Conservation (phyloP, 2,329 filamentous ascomycete genomes). For the Purpureocillium lavendulum region DNA sequence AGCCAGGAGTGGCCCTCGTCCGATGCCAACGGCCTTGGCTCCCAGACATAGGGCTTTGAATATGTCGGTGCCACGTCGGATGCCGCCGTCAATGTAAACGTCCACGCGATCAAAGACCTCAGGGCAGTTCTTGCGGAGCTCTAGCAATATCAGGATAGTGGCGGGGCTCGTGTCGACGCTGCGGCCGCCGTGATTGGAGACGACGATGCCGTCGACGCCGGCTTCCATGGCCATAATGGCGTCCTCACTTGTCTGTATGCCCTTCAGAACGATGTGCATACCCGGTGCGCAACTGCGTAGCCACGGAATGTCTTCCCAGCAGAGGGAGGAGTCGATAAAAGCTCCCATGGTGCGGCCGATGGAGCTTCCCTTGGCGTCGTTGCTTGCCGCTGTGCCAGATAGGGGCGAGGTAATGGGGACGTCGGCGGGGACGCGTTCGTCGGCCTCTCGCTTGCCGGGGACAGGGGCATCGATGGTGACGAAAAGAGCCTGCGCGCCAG, state of each 20-base stretch:
- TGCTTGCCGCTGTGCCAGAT: slow-evolving; percentile 37
- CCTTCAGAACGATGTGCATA: slow-evolving; percentile 57
- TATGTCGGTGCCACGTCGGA: slow-evolving; percentile 57
- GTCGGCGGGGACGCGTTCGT: slow-evolving; percentile 37
- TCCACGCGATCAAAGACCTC: slow-evolving; percentile 52
- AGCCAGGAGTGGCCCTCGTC: slow-evolving; percentile 51
- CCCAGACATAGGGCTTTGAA: slow-evolving; percentile 60
- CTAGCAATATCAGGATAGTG: slow-evolving; percentile 50
- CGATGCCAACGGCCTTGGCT: slow-evolving; percentile 54
- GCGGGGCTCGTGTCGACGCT: slow-evolving; percentile 42
- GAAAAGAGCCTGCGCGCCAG: slow-evolving; percentile 41
- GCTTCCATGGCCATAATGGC: slow-evolving; percentile 49
- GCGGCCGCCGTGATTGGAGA: slow-evolving; percentile 64
- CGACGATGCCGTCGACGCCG: slow-evolving; percentile 58
- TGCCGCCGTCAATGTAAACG: slow-evolving; percentile 56
- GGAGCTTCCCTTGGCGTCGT: slow-evolving; percentile 39
- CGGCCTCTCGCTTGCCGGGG: slow-evolving; percentile 44
- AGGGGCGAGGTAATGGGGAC: slow-evolving; percentile 31
- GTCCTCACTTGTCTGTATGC: slow-evolving; percentile 60
- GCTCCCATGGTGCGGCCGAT: slow-evolving; percentile 46
- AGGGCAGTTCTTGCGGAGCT: slow-evolving; percentile 53
- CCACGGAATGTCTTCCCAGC: slow-evolving; percentile 62
- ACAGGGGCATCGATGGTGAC: slow-evolving; percentile 52
- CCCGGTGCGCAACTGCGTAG: slow-evolving; percentile 36
- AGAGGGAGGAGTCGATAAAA: slow-evolving; percentile 47